phyloP scores from a whole-genome alignment of 352 stramenopile genomes.

The Phytophthora multivora region DNA sequence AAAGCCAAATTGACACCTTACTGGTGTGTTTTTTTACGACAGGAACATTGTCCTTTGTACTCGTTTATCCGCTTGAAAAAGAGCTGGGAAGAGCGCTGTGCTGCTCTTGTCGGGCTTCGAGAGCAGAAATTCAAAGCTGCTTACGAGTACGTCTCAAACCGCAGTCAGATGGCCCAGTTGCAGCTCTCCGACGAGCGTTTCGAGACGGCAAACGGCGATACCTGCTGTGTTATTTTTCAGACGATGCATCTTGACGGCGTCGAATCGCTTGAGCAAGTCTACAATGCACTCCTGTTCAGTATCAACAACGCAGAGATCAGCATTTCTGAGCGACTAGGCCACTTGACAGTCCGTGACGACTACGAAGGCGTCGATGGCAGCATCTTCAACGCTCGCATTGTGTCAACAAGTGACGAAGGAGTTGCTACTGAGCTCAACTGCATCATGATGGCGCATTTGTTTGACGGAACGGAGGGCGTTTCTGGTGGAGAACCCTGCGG shows the following conservation, averaged over 20 bases:
- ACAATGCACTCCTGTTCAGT: conserved; percentile 22
- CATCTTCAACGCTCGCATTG: conserved; percentile 2
- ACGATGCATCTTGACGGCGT: conserved; percentile 25
- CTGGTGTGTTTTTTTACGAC: not conserved
- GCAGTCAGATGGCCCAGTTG: not conserved
- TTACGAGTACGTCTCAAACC: conserved; percentile 11
- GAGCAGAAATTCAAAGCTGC: conserved; percentile 20
- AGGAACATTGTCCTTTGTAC: conserved; percentile 11
- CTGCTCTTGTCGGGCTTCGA: conserved; percentile 4
- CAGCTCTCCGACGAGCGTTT: conserved; percentile 9
- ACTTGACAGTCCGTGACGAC: conserved; percentile 33
- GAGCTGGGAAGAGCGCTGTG: conserved; percentile 10
- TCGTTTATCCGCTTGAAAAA: conserved; percentile 9
- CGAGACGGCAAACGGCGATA: conserved; percentile 6
- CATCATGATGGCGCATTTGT: not conserved
- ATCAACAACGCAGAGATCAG: conserved; percentile 36
- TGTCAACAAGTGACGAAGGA: not conserved
- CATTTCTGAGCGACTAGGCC: conserved; percentile 36
- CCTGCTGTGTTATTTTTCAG: conserved; percentile 27
- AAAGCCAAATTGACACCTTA: not conserved
- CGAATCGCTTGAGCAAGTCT: conserved; percentile 23
- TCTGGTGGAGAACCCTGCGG: not conserved
- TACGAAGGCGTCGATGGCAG: conserved; percentile 11
- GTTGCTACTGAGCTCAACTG: conserved; percentile 6
- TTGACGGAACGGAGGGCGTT: not conserved